Evolutionary conservation across 257 asterid species (phyloP), one percentile per base, ranked within the genome.

Genomic region (Lantana camara): DNA sequence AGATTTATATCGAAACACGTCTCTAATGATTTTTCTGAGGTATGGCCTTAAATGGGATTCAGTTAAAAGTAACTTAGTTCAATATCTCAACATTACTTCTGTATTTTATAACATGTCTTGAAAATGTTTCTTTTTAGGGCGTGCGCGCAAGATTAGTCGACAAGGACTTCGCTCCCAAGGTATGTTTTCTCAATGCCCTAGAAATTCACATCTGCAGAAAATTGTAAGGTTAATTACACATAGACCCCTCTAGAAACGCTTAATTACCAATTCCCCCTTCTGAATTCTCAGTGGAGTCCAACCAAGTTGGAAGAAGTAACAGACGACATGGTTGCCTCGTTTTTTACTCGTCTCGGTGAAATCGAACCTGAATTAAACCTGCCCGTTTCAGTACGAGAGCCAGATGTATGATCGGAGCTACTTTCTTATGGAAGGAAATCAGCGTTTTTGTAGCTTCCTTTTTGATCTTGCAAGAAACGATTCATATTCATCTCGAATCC

Each of bases 81-180:
- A n/a, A 37, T 14, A 23, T 21, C 19, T 13, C 2, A 42, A 11
- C 11, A 49, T 40, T 44, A 30, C n/a, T 56, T 50, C 3, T 3
- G 7, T 9, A 45, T 50, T 48, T 14, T 9, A 16, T 9, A 22
- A 51, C 16, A 27, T 59, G 55, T 34, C 24, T 49, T 32, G 19
- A 34, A 50, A 17, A 60, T 52, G 49, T 42, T 55, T n/a, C 42
- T 69, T 42, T 51, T 57, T 68, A 94, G 97, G 99, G 99, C 19
- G 87, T 90, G 46, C 97, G 97, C 29, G 96, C 97, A 38, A 82
- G 96, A 86, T 74, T 94, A 67, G 80, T 94, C 16, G 97, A 94
- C 68, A 94, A 88, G 81, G 97, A 94, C 80, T 94, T 94, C 51
- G 82, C 90, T 69, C 96, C 99, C 23, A 90, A 90, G 99, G 99